Evolutionary conservation across 2,329 filamentous ascomycete genomes (phyloP), one percentile per base, ranked within the genome.

Genomic region (Stagonosporopsis tanaceti): DNA sequence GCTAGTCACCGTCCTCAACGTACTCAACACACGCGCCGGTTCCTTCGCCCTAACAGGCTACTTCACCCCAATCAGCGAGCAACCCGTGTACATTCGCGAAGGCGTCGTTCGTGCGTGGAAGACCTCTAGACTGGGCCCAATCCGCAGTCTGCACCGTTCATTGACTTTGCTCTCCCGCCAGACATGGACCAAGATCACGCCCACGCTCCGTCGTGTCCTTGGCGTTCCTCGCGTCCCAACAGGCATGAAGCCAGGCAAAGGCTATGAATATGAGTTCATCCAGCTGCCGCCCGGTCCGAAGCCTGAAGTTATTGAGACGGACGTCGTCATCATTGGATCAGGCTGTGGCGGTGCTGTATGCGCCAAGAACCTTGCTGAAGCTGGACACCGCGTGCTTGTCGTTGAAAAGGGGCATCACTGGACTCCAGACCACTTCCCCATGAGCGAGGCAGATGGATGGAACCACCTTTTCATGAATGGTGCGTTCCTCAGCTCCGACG

Each of bases 341-440:
- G 93, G 93, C 27, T 96, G 91, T 66, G 93, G 93, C 61, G 93
- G 91, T 38, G 91, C 84, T 9, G 92, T 97, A 0, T 86, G 84
- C 34, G 93, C 93, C 24, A 93, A 93, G 75, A 89, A 91, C 47
- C 79, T 97, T 1, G 86, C 93, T 9, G 88, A 93, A 75, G 90
- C 89, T 1, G 91, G 90, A 4, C 82, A 90, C 62, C 81, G 82
- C 20, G 92, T 97, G 27, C 74, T 96, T 4, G 91, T 97, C 0
- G 88, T 92, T 3, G 92, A 96, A 64, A 95, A 95, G 72, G 86
- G 85, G 1, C 92, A 93, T 72, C 85, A 95, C 71, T 94, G 90
- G 78, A 79, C 87, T 0, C 84, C 90, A 0, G 81, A 86, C 1
- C 85, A 90, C 60, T 85, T 93, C 7, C 93, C 93, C 2, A 92